Evolutionary conservation across 2,329 filamentous ascomycete genomes (phyloP).

Genomic region (Trichoderma sp.): DNA sequence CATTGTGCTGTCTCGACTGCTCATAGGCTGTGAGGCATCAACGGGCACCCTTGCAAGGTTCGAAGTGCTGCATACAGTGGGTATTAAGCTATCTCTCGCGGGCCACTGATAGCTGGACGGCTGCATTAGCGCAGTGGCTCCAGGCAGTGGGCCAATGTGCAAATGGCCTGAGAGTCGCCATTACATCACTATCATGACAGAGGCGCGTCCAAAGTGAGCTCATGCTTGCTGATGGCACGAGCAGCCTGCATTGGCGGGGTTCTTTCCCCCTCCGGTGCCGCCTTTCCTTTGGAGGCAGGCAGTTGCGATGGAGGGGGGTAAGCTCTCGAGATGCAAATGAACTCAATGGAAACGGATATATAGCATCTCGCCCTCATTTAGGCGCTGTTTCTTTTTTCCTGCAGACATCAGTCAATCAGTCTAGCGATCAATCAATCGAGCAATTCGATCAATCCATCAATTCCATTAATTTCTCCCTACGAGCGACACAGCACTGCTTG

Average conservation of each 20-base stretch:
- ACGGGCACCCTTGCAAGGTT: too few relatives aligned
- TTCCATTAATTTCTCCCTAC: background rate
- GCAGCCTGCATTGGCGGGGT: constrained; percentile 5
- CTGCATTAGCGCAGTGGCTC: constrained; percentile 3
- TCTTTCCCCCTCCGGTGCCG: background rate
- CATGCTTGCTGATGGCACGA: constrained; percentile 12
- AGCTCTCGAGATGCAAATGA: background rate
- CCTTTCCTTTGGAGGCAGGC: background rate
- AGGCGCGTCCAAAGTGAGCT: constrained; percentile 7
- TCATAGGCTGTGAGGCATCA: too few relatives aligned
- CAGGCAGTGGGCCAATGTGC: background rate
- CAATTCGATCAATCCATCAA: background rate
- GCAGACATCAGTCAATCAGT: background rate
- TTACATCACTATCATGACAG: constrained; percentile 19
- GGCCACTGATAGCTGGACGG: background rate
- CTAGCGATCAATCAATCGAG: background rate
- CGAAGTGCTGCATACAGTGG: too few relatives aligned
- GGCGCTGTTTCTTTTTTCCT: background rate
- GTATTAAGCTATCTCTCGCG: too few relatives aligned
- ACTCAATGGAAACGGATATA: too few relatives aligned
- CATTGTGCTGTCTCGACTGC: background rate
- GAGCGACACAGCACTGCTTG: background rate
- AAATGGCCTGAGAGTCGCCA: constrained; percentile 2
- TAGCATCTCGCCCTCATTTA: background rate
- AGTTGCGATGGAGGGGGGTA: background rate